Base-by-base conservation (phyloP, 805 yeast species). In the Candida succiphila region DNA sequence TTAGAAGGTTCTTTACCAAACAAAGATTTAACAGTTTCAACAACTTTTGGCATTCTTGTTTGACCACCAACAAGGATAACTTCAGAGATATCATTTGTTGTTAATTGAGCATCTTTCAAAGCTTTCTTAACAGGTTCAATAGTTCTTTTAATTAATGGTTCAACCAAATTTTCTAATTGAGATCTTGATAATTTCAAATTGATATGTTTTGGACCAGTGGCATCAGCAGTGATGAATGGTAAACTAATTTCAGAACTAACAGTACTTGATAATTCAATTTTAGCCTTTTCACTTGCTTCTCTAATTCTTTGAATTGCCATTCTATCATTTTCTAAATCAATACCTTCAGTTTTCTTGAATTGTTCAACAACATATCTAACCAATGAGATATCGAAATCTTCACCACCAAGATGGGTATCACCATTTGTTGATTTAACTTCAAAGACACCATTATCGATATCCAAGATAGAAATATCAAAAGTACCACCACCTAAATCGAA, bases 401-500 rank as follows among this genome's bases (percentile, higher is more conserved):
- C 94, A 70, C 94, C 94, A 68, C 94, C 94, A 57, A 83, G 68
- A 66, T 83, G 94, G 47, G 94, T 83, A 67, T 83, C 92, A 78
- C 94, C 96, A 66, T 88, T 88, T 57, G 96, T 87, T 42, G 96
- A 85, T 70, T 87, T 87, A 61, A 87, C 96, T 73, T 87, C 96
- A 54, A 87, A 87, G 47, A 87, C 96, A 73, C 96, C 96, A 58
- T 87, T 86, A 67, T 88, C 95, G 52, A 87, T 88, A 72, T 88
- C 96, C 58, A 87, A 74, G 60, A 87, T 84, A 51, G 96, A 87
- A 65, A 87, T 81, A 81, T 87, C 96, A 61, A 87, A 87, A 54
- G 96, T 87, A 78, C 96, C 96, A 64, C 96, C 96, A 78, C 96
- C 96, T 56, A 87, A 74, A 67, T 87, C 96, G 69, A 88, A 87